Evolutionary conservation across 805 yeast genomes (phyloP), one percentile per base, ranked within the genome.

Genomic region (Wickerhamomyces queroliae): DNA sequence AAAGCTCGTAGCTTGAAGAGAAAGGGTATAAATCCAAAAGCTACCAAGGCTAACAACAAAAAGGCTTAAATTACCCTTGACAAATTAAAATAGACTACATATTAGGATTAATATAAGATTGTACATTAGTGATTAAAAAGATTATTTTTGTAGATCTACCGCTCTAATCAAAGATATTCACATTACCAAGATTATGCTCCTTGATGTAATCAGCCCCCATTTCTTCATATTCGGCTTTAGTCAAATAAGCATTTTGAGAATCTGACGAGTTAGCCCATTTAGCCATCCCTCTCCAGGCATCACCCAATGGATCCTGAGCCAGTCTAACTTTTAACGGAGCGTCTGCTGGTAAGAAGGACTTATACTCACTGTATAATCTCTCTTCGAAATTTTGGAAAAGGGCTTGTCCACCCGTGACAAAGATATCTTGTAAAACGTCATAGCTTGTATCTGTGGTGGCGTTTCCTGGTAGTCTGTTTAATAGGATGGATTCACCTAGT

Each of bases 211-310:
- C 96, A 0, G 86, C 69, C 0, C 99, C 99, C 69, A 74, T 76
- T 59, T 93, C 99, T 33, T 81, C 83, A 55, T 88, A 93, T 46
- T 90, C 95, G 40, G 70, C 62, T 47, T 71, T 76, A 0, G 93
- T 72, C 19, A 91, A 67, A 42, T 70, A 77, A 9, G 76, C 64
- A 2, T 62, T 49, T 21, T 66, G 50, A 28, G 72, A 69, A 15
- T 69, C 76, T 1, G 62, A 69, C 18, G 72, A 67, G 3, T 52
- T 50, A 6, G 90, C 67, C 85, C 95, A 86, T 52, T 74, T 73
- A 11, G 86, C 80, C 95, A 93, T 89, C 22, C 99, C 99, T 52
- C 70, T 80, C 98, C 99, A 93, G 1, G 97, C 77, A 59, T 91
- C 99, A 23, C 75, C 53, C 1, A 75, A 49, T 2, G 96, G 91